Evolutionary conservation across 1,139 yeast species (phyloP).

Genomic region (Hyphopichia buzzinii): DNA sequence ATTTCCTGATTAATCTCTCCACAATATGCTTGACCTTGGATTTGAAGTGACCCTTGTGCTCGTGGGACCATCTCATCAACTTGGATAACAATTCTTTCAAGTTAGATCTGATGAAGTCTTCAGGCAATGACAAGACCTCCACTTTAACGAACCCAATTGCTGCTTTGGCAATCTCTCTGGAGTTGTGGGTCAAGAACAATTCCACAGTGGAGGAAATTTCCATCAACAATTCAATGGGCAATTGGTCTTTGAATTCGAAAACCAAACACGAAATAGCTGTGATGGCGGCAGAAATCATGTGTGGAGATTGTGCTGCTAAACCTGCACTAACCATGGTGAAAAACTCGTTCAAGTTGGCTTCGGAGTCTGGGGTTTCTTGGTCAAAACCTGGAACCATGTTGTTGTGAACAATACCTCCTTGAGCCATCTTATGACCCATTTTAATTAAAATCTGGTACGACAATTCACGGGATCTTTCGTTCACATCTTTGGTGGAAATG

Average conservation of each 20-base stretch:
- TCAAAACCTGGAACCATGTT: constrained; percentile 70
- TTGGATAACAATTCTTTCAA: constrained; percentile 65
- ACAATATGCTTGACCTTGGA: constrained; percentile 88
- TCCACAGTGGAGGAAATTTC: constrained; percentile 90
- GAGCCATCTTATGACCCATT: constrained; percentile 77
- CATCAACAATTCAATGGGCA: constrained; percentile 54
- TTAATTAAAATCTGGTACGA: constrained; percentile 74
- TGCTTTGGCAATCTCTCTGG: constrained; percentile 90
- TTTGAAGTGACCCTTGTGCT: constrained; percentile 92
- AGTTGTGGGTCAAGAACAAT: constrained; percentile 83
- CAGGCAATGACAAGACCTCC: constrained; percentile 81
- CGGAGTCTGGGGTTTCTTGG: constrained; percentile 54
- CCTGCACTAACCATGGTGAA: constrained; percentile 97
- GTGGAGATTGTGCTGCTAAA: constrained; percentile 88
- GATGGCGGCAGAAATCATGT: constrained; percentile 94
- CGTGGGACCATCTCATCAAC: constrained; percentile 90
- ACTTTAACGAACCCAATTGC: constrained; percentile 95
- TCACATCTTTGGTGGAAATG: constrained; percentile 87
- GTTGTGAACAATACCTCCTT: constrained; percentile 69
- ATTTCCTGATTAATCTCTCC: constrained; percentile 86
- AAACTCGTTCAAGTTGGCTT: constrained; percentile 74
- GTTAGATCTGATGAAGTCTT: constrained; percentile 67
- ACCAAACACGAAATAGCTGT: constrained; percentile 86
- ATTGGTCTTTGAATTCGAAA: constrained; percentile 73
- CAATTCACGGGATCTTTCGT: constrained; percentile 84